Percentiles rank a stretch among this genome's conserved stretches.
phyloP scores from a whole-genome alignment of 108 stramenopile genomes.

The Cyclotella cryptica region DNA sequence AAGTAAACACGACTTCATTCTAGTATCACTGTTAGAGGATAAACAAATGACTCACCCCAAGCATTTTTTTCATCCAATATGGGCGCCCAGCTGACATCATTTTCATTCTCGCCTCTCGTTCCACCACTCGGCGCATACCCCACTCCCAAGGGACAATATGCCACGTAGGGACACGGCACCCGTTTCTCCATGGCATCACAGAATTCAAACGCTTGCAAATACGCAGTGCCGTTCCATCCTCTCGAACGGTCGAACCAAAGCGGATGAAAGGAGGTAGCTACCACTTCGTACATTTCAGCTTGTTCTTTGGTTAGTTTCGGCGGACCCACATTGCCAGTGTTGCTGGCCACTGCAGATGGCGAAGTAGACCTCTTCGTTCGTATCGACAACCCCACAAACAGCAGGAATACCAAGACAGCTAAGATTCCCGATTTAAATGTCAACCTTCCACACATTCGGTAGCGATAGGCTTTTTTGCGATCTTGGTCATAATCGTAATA shows the following conservation, averaged over 20 bases:
- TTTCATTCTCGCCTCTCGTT: neutral
- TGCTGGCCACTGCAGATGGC: neutral
- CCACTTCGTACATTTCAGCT: neutral
- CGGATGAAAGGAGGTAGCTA: neutral
- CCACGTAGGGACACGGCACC: slow-evolving; percentile 20
- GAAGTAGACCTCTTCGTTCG: neutral
- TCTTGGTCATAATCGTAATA: slow-evolving; percentile 18
- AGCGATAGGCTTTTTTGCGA: slow-evolving; percentile 23
- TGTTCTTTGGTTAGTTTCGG: slow-evolving; percentile 5
- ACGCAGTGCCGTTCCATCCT: slow-evolving; percentile 24
- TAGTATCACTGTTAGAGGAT: no score
- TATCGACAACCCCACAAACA: neutral
- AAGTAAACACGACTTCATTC: no score
- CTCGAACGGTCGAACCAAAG: slow-evolving; percentile 16
- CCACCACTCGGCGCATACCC: slow-evolving; percentile 12
- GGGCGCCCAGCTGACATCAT: neutral
- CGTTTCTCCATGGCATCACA: slow-evolving; percentile 5
- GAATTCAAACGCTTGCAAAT: slow-evolving; percentile 15
- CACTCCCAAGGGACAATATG: slow-evolving; percentile 28
- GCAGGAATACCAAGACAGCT: neutral
- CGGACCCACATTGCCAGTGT: neutral
- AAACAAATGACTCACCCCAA: slow-evolving; percentile 3
- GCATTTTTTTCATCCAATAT: neutral
- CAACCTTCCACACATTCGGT: slow-evolving; percentile 6
- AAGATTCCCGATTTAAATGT: neutral